Base-by-base conservation (phyloP, 1,284 basidiomycete species). In the Vanrija sp. region DNA sequence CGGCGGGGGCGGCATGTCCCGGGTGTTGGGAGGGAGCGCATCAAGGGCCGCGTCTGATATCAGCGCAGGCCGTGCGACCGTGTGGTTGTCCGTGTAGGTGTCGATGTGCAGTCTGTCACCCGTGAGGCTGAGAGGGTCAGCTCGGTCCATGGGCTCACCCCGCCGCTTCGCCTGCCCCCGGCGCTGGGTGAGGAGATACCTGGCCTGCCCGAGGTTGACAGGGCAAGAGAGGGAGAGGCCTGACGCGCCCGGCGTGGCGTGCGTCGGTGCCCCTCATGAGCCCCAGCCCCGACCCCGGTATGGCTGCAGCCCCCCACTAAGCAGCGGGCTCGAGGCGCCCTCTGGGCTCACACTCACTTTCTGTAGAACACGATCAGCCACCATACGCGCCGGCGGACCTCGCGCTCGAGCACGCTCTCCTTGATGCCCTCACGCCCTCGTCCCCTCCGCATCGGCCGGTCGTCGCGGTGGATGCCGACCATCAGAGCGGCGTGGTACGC, bases 401-500 rank as follows among this genome's bases (percentile, higher is more conserved):
- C 48, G 26, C 48, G 39, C 39, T 49, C 23, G 26, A 49, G 43
- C 39, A 39, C 12, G 15, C 23, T 29, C 38, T 49, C 48, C 6
- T 26, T 34, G 34, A 34, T 34, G 9, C 34, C 34, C 12, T 34
- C 34, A 2, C 34, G 34, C 34, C 34, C 34, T 34, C 34, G 34
- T 8, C 34, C 34, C 5, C 34, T 8, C 2, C 34, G 34, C 34
- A 34, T 34, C 10, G 34, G 39, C 5, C 21, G 48, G 16, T 49
- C 38, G 12, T 49, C 48, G n/a, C 43, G 39, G 26, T 43, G 43
- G 26, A 49, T 43, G 2, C 48, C 48, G 4, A 49, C 48, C 3
- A 49, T 39, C 5, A 49, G 40, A 6, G 48, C 48, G 10, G 48
- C 48, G 23, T 49, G 48, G 48, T 49, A 49, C 5, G 48, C 48